phyloP scores from a whole-genome alignment of 768 basidiomycete species.

The Termitomyces sp. region DNA sequence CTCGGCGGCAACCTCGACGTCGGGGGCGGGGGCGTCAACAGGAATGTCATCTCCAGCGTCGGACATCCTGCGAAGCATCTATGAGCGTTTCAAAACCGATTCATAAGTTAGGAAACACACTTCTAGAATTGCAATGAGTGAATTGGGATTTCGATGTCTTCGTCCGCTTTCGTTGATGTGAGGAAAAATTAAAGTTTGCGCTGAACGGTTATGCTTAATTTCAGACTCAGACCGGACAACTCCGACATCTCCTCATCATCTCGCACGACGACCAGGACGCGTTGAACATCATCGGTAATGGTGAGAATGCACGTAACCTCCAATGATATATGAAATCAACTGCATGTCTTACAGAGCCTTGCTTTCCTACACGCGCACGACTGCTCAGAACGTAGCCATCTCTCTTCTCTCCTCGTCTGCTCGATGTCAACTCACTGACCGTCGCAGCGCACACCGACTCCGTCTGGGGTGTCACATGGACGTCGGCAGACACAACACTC shows the following conservation, averaged over 20 bases:
- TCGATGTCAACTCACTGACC: constrained; percentile 23
- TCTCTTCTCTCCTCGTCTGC: constrained; percentile 23
- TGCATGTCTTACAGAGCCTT: constrained; percentile 44
- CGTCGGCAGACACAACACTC: constrained; percentile 54
- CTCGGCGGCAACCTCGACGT: constrained; percentile 80
- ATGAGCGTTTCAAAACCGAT: constrained; percentile 6
- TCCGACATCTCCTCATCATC: constrained; percentile 27
- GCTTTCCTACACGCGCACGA: constrained; percentile 70
- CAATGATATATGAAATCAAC: neutral
- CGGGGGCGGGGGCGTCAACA: constrained; percentile 66
- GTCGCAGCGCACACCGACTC: constrained; percentile 71
- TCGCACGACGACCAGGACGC: constrained; percentile 21
- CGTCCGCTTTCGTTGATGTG: constrained; percentile 95
- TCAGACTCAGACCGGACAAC: constrained; percentile 50
- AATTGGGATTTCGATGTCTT: constrained; percentile 60
- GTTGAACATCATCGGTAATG: constrained; percentile 22
- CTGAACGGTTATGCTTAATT: constrained; percentile 25
- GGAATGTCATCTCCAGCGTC: constrained; percentile 96
- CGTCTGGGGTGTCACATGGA: constrained; percentile 77
- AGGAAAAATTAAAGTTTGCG: constrained; percentile 52
- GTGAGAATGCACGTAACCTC: constrained; percentile 16
- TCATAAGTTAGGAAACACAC: constrained; percentile 19
- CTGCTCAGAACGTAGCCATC: constrained; percentile 63
- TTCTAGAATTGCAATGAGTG: constrained; percentile 33
- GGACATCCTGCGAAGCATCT: constrained; percentile 62